Evolutionary conservation across 768 basidiomycete species (phyloP), one percentile per base, ranked within the genome.

Genomic region (Rhodotorula paludigena): DNA sequence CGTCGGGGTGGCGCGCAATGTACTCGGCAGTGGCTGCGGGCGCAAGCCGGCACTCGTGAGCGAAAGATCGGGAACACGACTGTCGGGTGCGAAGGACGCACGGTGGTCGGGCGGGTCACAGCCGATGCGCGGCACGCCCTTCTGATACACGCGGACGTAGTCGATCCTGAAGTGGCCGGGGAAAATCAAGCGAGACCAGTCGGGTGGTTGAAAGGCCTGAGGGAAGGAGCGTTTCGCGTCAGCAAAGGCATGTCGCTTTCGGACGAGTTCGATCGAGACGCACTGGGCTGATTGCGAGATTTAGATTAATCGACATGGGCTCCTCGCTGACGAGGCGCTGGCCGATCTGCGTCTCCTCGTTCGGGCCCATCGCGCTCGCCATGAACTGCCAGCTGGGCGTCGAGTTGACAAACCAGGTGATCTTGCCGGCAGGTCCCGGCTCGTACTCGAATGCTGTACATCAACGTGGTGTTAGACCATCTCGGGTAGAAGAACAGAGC

Each of bases 261-360:
- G n/a, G n/a, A 25, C n/a, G 47, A 2, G 3, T 5, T 14, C 42
- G 42, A 10, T 48, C n/a, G 45, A 32, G 84, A 56, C 77, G 72
- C 33, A 45, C 59, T 75, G 92, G 89, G 82, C 90, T 83, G 80
- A 92, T 76, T 54, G 79, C 80, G 38, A 79, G 76, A 61, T 80
- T 97, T 76, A 96, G 69, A 71, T 92, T 86, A 60, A 68, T 60
- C 32, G 45, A 45, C 92, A 97, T 88, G 4, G 96, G 94, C 77
- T 99, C 96, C 75, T 93, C 89, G 10, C 91, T 82, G 63, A 85
- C 85, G 21, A 92, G 75, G 39, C 93, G 82, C 73, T 83, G 80
- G 42, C 83, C 81, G 55, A 98, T 81, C 60, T 86, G 67, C 0
- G 84, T 80, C 11, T 72, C 75, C 0, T 83, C 28, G 79, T 93